Conservation (phyloP, 1,284 basidiomycete genomes). For the Pseudomicrostroma phylloplanum region DNA sequence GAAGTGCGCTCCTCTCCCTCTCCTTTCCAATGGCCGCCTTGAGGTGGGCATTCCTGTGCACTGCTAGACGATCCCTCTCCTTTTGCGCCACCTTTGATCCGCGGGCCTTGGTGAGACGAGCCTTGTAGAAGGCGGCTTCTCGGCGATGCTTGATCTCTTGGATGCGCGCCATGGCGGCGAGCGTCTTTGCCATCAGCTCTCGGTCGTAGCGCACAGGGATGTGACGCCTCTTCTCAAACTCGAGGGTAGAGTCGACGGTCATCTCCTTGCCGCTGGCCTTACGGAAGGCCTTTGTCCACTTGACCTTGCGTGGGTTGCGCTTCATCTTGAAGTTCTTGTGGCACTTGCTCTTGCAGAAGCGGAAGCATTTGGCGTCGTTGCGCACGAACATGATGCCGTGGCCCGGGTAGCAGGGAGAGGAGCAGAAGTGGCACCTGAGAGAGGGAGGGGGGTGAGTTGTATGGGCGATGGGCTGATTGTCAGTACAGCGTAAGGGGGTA, state of each 20-base stretch:
- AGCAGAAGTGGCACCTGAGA: conserved; percentile 60
- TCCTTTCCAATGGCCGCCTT: conserved; percentile 12
- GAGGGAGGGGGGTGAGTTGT: not conserved
- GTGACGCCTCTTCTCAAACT: conserved; percentile 98
- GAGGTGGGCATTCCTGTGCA: conserved; percentile 43
- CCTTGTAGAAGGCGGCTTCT: conserved; percentile 80
- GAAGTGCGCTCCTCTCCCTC: conserved; percentile 6
- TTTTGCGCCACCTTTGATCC: conserved; percentile 31
- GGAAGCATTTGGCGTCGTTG: conserved; percentile 46
- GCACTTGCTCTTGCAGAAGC: conserved; percentile 50
- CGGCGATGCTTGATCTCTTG: conserved; percentile 84
- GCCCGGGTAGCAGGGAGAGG: conserved; percentile 86
- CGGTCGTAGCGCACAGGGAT: conserved; percentile 96
- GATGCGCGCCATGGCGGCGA: conserved; percentile 93
- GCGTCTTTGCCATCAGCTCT: conserved; percentile 84
- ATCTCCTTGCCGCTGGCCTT: conserved; percentile 99
- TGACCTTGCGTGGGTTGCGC: conserved; percentile 95
- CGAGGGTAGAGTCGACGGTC: conserved; percentile 97
- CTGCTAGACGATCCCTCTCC: conserved; percentile 39
- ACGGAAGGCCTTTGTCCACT: conserved; percentile 99
- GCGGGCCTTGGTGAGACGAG: conserved; percentile 42
- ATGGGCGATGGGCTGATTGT: too few species aligned
- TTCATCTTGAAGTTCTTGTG: conserved; percentile 74
- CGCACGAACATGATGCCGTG: conserved; percentile 56
- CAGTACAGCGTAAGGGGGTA: not conserved